These are phyloP conservation scores for Corymbia calophylla DNA, from an alignment of 441 rosid species.

Conservation along the genomic window DNA sequence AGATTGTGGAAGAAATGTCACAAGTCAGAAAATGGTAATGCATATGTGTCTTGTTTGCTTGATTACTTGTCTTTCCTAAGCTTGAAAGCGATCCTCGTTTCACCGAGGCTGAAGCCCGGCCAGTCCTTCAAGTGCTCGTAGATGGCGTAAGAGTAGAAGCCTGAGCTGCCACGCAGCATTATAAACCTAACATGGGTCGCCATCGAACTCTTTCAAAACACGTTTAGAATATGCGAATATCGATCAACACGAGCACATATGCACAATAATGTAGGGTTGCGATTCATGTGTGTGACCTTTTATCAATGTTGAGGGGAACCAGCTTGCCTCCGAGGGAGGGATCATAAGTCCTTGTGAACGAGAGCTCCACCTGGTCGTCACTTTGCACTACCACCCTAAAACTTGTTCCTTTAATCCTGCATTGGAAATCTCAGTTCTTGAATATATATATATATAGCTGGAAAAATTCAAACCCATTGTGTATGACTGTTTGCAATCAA, in stretches of 20 bases:
- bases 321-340: constrained; percentile 13
- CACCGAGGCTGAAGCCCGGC: constrained; percentile 71
- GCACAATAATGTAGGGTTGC: background rate
- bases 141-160: constrained; percentile 78
- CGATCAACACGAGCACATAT: background rate
- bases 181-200: constrained; percentile 35
- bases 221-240: background rate
- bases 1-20: background rate
- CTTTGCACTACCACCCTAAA: constrained; percentile 9
- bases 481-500: background rate
- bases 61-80: constrained; percentile 76
- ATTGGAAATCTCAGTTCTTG: background rate
- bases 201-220: background rate
- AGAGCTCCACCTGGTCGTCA: constrained; percentile 19
- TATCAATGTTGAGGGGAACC: constrained; percentile 19
- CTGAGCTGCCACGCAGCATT: constrained; percentile 51
- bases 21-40: background rate
- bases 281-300: constrained; percentile 2
- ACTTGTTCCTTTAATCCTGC: constrained; percentile 19
- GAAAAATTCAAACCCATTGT: background rate
- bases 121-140: constrained; percentile 63
- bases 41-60: background rate
- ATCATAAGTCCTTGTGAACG: constrained; percentile 15
- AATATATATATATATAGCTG: background rate
- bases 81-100: constrained; percentile 70